Evolutionary conservation across 2,329 filamentous ascomycete genomes (phyloP), one percentile per base, ranked within the genome.

Genomic region (Exutisphaerella laricina): DNA sequence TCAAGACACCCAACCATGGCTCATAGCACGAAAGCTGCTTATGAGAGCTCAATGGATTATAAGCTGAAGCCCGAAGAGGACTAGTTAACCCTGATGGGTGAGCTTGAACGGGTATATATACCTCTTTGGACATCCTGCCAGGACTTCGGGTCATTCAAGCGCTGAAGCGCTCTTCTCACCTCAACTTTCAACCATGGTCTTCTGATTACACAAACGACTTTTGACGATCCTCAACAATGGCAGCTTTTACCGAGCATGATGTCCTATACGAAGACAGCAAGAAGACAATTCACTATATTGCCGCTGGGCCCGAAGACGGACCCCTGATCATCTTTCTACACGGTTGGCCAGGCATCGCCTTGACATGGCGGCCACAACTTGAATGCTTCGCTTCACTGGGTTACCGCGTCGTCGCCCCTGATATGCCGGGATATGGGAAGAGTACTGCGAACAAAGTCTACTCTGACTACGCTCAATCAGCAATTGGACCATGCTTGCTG

Each of bases 361-460:
- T 59, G 28, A 52, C 53, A 7, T 65, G 63, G 63, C 59, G 58
- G 23, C 55, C 58, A 12, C 62, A 66, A 20, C 52, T 65, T 9
- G 41, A 50, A 1, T 46, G 56, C 9, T 63, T 66, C 39, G 41
- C 50, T 3, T 29, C 41, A 10, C 26, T 48, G 18, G 56, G 56
- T 13, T 58, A 53, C 50, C 38, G 49, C 35, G 34, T 53, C 35
- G 18, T 56, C 25, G 41, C 60, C 39, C 41, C 64, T 44, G 53
- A 66, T 36, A 59, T 60, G 55, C 59, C 60, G 12, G 63, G 63
- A 8, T 65, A 65, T 26, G 62, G 59, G 9, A 52, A 51, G 10
- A 61, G 59, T 1, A 57, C 58, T 1, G 54, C 54, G 5, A 39
- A 57, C 47, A 33, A 50, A 13, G 49, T 55, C 35, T 51, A 46